These are phyloP conservation scores for Lupinus albus DNA, from an alignment of 306 rosid species.

Conservation along the genomic window DNA sequence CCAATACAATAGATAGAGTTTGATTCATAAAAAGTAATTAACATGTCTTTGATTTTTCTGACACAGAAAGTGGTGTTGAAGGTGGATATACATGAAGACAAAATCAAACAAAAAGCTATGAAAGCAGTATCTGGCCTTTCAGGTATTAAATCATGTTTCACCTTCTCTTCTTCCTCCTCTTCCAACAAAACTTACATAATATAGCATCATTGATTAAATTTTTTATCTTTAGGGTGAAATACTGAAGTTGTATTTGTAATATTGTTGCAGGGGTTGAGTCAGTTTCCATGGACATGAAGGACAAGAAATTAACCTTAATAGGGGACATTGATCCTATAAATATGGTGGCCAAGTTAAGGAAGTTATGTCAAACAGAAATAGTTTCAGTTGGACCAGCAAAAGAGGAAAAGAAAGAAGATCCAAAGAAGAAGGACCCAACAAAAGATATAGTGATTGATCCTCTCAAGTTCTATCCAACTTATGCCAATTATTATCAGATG, in stretches of 20 bases:
- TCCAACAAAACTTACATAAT: not conserved
- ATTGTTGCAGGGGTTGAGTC: slow-evolving; percentile 55
- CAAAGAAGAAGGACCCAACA: slow-evolving; percentile 44
- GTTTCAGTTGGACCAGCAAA: slow-evolving; percentile 70
- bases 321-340: slow-evolving; percentile 64
- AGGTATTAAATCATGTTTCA: slow-evolving; percentile 43
- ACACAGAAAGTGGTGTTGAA: slow-evolving; percentile 63
- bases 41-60: not conserved
- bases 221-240: not conserved
- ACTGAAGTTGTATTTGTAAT: slow-evolving; percentile 9
- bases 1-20: no score
- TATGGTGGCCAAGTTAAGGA: slow-evolving; percentile 62
- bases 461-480: not conserved
- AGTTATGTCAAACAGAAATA: slow-evolving; percentile 48
- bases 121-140: slow-evolving; percentile 57
- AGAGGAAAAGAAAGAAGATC: slow-evolving; percentile 59
- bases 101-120: slow-evolving; percentile 57
- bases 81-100: slow-evolving; percentile 53
- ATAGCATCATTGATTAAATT: not conserved
- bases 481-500: slow-evolving; percentile 29
- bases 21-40: slow-evolving; percentile 9
- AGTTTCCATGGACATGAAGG: slow-evolving; percentile 61
- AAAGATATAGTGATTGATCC: slow-evolving; percentile 21
- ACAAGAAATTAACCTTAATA: slow-evolving; percentile 54
- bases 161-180: not conserved